Base-by-base conservation (phyloP, 140 eudicot species). In the Stevia rebaudiana region DNA sequence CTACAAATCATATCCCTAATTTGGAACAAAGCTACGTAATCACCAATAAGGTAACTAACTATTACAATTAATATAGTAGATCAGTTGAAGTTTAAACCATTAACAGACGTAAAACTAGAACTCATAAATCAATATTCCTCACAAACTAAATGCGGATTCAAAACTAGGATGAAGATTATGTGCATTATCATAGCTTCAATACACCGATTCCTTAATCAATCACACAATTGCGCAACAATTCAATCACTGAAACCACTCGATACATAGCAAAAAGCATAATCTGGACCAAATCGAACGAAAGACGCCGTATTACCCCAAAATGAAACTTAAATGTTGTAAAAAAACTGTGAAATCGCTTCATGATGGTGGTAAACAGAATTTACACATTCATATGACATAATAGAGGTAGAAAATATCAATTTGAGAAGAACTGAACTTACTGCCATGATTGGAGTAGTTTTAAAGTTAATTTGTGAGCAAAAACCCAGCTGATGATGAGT, bases 361-460 rank as follows among this genome's bases (percentile, higher is more conserved):
- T 51, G 33, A 66, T 49, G 17, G 22, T 11, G 21, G 8, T 17
- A 21, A 30, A 65, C 17, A 22, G 41, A 42, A 11, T 62, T 42
- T 13, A n/a, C n/a, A 8, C 2, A 8, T 40, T 40, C 8, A 4
- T 43, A 10, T 5, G 24, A 43, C 25, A 48, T 33, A 18, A 11
- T 11, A 18, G 33, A 6, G 48, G 21, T 18, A 16, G 52, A 46
- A 11, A 13, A 5, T 12, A 37, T 11, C 2, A 35, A 18, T 7
- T 51, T 50, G 36, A 52, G 40, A 67, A 23, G 51, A 66, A 35
- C 7, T 50, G 71, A 33, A 66, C 71, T 49, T 66, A 66, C 71
- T 21, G 71, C 39, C 71, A 66, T 66, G 61, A 19, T 49, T n/a
- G 52, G n/a, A n/a, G n/a, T n/a, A n/a, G n/a, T n/a, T n/a, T n/a